Evolutionary conservation across 2,329 filamentous ascomycete species (phyloP).

Genomic region (Clonostachys rosea): DNA sequence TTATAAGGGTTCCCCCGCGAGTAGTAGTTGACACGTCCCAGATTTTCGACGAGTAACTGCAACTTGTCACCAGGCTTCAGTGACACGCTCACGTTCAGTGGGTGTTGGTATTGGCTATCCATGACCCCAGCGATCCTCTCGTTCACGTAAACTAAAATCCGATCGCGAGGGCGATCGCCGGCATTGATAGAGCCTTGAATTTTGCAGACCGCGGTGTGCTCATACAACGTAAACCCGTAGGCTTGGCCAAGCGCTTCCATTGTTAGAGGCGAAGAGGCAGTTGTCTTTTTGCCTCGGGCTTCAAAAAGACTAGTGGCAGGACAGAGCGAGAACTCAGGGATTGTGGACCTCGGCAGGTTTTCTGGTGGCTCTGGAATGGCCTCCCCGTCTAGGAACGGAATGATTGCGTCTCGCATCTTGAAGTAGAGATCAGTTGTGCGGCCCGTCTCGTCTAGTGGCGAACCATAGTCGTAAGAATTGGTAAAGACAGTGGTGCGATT

Average conservation of each 20-base stretch:
- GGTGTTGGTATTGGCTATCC: slow-evolving; percentile 35
- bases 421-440: slow-evolving; percentile 30
- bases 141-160: slow-evolving; percentile 43
- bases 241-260: slow-evolving; percentile 41
- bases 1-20: slow-evolving; percentile 10
- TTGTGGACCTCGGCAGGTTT: no score
- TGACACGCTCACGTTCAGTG: slow-evolving; percentile 26
- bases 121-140: slow-evolving; percentile 32
- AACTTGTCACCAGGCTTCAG: slow-evolving; percentile 32
- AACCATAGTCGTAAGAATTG: slow-evolving; percentile 44
- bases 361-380: no score
- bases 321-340: no score
- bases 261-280: slow-evolving; percentile 19
- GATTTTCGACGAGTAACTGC: slow-evolving; percentile 41
- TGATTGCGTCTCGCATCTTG: background rate
- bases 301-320: no score
- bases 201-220: slow-evolving; percentile 18
- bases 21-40: slow-evolving; percentile 37
- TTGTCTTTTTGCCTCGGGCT: no score
- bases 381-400: no score
- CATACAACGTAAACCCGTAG: slow-evolving; percentile 38
- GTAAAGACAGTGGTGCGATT: slow-evolving; percentile 31
- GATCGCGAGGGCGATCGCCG: slow-evolving; percentile 37
- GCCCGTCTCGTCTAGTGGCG: slow-evolving; percentile 44
- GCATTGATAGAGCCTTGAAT: slow-evolving; percentile 25